Evolutionary conservation across 805 yeast genomes (phyloP).

Genomic region (Nakazawaea sp.): DNA sequence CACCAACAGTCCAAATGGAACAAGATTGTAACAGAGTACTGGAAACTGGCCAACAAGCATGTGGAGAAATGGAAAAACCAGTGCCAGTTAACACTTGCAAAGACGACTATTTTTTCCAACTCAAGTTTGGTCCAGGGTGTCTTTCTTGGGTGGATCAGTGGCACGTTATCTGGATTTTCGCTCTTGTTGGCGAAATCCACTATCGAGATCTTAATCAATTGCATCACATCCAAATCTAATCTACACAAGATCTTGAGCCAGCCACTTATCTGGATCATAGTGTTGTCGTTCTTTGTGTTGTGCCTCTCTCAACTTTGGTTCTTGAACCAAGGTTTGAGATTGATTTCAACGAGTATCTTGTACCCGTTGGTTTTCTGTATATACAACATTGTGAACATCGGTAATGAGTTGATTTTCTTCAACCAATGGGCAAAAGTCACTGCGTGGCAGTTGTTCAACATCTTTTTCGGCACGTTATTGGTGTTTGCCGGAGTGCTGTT

Average conservation of each 20-base stretch:
- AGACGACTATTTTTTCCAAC: too few species aligned
- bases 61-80: not conserved
- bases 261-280: slow-evolving; percentile 41
- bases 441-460: slow-evolving; percentile 27
- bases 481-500: slow-evolving; percentile 63
- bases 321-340: slow-evolving; percentile 65
- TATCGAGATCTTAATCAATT: slow-evolving; percentile 57
- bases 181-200: slow-evolving; percentile 79
- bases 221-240: slow-evolving; percentile 26
- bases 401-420: slow-evolving; percentile 58
- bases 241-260: slow-evolving; percentile 25
- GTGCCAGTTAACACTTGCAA: too few species aligned
- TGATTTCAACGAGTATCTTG: slow-evolving; percentile 66
- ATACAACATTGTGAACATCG: slow-evolving; percentile 63
- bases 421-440: slow-evolving; percentile 39
- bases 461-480: slow-evolving; percentile 38
- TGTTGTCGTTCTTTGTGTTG: slow-evolving; percentile 47
- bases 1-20: not conserved
- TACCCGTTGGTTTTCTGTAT: slow-evolving; percentile 85
- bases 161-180: slow-evolving; percentile 80
- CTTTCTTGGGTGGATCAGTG: slow-evolving; percentile 61
- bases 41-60: not conserved
- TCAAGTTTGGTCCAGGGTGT: slow-evolving; percentile 42
- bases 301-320: slow-evolving; percentile 69
- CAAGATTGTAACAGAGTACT: not conserved